Evolutionary conservation across 768 basidiomycete species (phyloP).

Genomic region (Psilocybe sp.): DNA sequence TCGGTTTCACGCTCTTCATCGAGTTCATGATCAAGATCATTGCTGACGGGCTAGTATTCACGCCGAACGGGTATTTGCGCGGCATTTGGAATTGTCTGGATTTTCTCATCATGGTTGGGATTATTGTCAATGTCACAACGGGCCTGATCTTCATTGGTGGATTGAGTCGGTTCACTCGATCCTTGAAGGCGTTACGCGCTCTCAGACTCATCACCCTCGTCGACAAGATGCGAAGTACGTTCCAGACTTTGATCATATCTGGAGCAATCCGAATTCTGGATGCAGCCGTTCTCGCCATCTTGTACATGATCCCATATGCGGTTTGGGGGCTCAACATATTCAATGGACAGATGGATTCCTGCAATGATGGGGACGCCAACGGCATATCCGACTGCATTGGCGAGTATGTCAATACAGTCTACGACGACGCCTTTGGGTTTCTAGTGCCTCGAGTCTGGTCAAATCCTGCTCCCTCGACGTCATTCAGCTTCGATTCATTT

Average conservation of each 20-base stretch:
- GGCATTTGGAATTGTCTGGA: slow-evolving; percentile 93
- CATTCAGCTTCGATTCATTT: slow-evolving; percentile 90
- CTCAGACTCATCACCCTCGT: slow-evolving; percentile 89
- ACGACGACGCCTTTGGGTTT: slow-evolving; percentile 63
- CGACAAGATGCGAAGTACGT: slow-evolving; percentile 81
- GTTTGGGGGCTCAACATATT: slow-evolving; percentile 96
- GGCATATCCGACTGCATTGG: slow-evolving; percentile 67
- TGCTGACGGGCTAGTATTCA: slow-evolving; percentile 90
- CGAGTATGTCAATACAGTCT: slow-evolving; percentile 68
- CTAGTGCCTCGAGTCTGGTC: slow-evolving; percentile 86
- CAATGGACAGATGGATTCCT: slow-evolving; percentile 75
- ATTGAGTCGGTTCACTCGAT: slow-evolving; percentile 76
- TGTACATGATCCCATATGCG: slow-evolving; percentile 91
- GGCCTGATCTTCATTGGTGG: slow-evolving; percentile 75
- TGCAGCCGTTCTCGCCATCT: slow-evolving; percentile 83
- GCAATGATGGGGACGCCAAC: slow-evolving; percentile 64
- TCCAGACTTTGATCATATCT: slow-evolving; percentile 83
- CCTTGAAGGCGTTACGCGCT: slow-evolving; percentile 85
- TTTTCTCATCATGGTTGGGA: slow-evolving; percentile 76
- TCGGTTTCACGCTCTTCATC: slow-evolving; percentile 67
- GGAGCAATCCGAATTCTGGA: slow-evolving; percentile 84
- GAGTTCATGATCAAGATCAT: slow-evolving; percentile 90
- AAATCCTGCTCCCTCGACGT: slow-evolving; percentile 78
- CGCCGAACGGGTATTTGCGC: slow-evolving; percentile 87
- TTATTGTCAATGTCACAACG: slow-evolving; percentile 72